Conservation (phyloP, 352 stramenopile species). For the Pythium dissimile region DNA sequence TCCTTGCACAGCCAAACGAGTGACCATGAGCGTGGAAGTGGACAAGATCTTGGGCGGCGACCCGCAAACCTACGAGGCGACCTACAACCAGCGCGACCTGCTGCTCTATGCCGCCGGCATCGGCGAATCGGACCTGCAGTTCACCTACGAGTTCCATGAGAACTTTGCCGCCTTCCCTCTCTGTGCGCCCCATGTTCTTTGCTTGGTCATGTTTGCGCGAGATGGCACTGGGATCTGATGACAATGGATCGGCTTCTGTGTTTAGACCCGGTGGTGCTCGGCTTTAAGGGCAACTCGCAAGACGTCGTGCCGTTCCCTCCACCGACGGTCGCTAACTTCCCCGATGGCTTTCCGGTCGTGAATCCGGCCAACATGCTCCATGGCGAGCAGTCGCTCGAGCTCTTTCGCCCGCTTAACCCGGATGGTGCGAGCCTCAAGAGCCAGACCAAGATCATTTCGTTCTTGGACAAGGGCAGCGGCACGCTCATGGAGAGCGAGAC, state of each 20-base stretch:
- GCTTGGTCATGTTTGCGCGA: not conserved
- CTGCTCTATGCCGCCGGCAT: constrained; percentile 88
- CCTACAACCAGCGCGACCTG: constrained; percentile 89
- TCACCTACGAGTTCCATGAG: constrained; percentile 86
- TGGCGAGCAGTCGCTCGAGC: constrained; percentile 82
- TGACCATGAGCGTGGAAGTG: constrained; percentile 53
- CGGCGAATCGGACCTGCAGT: constrained; percentile 80
- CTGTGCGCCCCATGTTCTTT: too few relatives aligned
- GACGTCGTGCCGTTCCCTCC: constrained; percentile 88
- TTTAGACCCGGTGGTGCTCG: constrained; percentile 76
- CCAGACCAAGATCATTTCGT: constrained; percentile 73
- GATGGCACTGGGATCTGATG: not conserved
- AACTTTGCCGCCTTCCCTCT: constrained; percentile 87
- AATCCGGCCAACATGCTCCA: constrained; percentile 86
- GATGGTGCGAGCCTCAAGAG: constrained; percentile 47
- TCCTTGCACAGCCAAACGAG: too few relatives aligned
- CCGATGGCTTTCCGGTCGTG: constrained; percentile 66
- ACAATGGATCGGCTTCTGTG: not conserved
- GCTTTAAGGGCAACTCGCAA: constrained; percentile 85
- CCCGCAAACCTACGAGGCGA: constrained; percentile 46
- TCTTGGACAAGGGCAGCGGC: constrained; percentile 80
- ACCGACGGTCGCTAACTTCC: constrained; percentile 47
- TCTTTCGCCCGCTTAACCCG: constrained; percentile 65
- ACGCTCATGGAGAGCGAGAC: constrained; percentile 86
- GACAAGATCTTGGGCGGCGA: constrained; percentile 58